Base-by-base conservation (phyloP, 257 asterid genomes). In the Misopates orontium region DNA sequence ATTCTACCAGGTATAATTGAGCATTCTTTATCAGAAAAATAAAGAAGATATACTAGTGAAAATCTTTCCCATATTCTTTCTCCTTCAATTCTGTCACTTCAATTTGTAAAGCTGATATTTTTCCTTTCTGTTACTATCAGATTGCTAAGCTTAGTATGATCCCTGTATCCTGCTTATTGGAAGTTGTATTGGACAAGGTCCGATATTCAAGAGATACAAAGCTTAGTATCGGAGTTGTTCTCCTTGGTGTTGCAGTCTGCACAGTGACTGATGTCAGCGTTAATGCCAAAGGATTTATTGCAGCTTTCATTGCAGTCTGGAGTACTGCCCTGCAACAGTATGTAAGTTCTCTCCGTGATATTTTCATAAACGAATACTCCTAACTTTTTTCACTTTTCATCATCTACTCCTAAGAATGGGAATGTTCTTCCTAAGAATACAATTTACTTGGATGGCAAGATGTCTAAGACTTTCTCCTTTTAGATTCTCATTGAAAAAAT, bases 61-160 rank as follows among this genome's bases (percentile, higher is more conserved):
- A 36, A 36, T 9, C 6, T 36, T 36, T 8, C 1, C 42, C 42
- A 36, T 4, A 3, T 36, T 9, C 3, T 15, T 62, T 57, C 28
- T 48, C 40, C 40, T 21, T 68, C 20, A 40, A 44, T 67, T 71
- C 19, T 19, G 22, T 67, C 19, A 25, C 47, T 56, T 41, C 48
- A 62, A 51, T 59, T 54, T 69, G n/a, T 62, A 44, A 69, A 31
- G 49, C 12, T 71, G 48, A 69, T 68, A 5, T 63, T 67, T 42
- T 74, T 56, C 71, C 61, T 71, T 69, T n/a, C 65, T 71, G 45
- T 71, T 64, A 62, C 40, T 84, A 39, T 66, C 96, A 94, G 99
- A 94, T 94, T 53, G 99, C 99, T 52, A 94, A 94, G 76, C 78
- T 94, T 79, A 94, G 90, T 67, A 93, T 93, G 97, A 89, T 93